Evolutionary conservation across 2,329 filamentous ascomycete genomes (phyloP).

Genomic region (Sporothrix sp.): DNA sequence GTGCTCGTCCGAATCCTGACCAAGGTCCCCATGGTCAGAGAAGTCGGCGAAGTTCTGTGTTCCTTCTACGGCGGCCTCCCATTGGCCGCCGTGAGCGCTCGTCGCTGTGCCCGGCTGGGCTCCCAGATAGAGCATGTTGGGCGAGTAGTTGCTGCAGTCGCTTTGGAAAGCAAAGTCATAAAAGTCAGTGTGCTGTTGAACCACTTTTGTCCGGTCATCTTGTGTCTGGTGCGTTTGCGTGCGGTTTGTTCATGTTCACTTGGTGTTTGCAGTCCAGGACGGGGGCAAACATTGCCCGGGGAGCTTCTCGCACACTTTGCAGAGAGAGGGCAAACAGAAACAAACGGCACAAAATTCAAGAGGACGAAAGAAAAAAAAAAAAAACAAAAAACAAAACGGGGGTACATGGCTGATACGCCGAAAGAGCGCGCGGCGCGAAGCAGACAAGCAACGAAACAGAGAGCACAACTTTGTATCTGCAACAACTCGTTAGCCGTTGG

Average conservation of each 20-base stretch:
- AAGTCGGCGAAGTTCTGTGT: slow-evolving; percentile 50
- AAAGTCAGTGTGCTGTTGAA: slow-evolving; percentile 47
- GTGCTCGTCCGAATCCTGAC: slow-evolving; percentile 45
- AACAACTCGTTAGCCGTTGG: slow-evolving; percentile 19
- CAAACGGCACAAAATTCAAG: slow-evolving; percentile 17
- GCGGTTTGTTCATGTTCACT: background rate
- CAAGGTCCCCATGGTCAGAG: slow-evolving; percentile 39
- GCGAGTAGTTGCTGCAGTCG: slow-evolving; percentile 47
- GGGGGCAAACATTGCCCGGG: background rate
- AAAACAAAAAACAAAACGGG: background rate
- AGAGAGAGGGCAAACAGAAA: background rate
- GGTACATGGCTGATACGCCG: too few relatives aligned
- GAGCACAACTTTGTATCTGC: slow-evolving; percentile 54
- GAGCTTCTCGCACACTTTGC: background rate
- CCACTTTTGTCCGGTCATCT: slow-evolving; percentile 26
- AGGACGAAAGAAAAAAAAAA: slow-evolving; percentile 2
- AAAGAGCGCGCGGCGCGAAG: too few relatives aligned
- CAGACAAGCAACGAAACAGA: too few relatives aligned
- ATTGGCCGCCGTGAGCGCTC: slow-evolving; percentile 45
- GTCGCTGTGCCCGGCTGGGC: slow-evolving; percentile 23
- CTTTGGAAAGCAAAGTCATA: slow-evolving; percentile 24
- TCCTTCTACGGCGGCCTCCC: slow-evolving; percentile 48
- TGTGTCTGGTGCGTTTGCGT: background rate
- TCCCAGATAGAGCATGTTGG: slow-evolving; percentile 44
- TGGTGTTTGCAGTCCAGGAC: background rate